Conservation (phyloP, 371 early-diverging fungal genomes). For the Lichtheimia hyalospora region DNA sequence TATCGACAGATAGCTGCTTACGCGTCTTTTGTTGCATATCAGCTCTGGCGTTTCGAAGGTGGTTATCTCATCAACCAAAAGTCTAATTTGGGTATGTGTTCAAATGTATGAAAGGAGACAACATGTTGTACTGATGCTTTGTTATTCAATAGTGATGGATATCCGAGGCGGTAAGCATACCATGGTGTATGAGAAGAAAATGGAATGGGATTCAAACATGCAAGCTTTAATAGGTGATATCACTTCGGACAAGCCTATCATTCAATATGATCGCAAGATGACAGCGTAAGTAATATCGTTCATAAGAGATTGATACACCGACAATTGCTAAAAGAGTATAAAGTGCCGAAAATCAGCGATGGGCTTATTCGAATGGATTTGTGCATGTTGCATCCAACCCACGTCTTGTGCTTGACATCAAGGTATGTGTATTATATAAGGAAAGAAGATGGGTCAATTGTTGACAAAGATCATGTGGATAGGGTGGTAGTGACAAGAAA, state of each 20-base stretch:
- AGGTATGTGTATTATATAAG: constrained; percentile 11
- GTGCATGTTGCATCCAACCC: constrained; percentile 40
- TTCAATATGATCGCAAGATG: constrained; percentile 39
- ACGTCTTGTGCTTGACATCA: constrained; percentile 33
- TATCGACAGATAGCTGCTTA: neutral
- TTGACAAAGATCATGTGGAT: neutral
- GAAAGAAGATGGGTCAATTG: neutral
- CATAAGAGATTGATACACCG: too few species aligned
- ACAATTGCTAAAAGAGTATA: neutral
- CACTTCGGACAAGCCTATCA: constrained; percentile 20
- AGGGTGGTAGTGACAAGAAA: constrained; percentile 36
- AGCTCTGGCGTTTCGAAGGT: constrained; percentile 35
- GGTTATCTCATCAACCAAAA: constrained; percentile 36
- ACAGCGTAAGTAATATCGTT: constrained; percentile 24
- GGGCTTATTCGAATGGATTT: constrained; percentile 35
- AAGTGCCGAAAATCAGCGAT: constrained; percentile 41
- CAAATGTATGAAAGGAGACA: neutral
- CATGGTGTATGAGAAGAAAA: too few species aligned
- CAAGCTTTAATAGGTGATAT: constrained; percentile 23
- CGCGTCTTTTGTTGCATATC: neutral
- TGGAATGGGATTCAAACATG: too few species aligned
- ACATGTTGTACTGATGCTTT: neutral
- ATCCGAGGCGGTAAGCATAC: constrained; percentile 31
- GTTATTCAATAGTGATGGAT: constrained; percentile 26
- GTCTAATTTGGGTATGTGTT: constrained; percentile 28